Percentiles rank a stretch among this genome's conserved stretches.
Conservation (phyloP, 441 rosid genomes). For the Caryocar brasiliense region DNA sequence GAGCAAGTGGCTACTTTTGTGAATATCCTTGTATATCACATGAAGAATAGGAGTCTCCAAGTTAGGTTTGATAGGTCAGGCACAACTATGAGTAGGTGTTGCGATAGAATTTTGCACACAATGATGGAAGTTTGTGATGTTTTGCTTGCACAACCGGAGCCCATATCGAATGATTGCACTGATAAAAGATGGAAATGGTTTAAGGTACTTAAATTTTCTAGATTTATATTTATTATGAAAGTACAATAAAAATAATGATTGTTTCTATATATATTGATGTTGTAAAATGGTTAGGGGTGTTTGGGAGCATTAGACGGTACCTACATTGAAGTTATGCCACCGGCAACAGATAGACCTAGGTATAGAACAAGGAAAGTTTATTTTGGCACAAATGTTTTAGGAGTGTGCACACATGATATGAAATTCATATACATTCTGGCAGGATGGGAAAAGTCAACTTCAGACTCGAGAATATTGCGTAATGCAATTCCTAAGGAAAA, state of each 20-base stretch:
- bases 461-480: not conserved
- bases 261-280: not conserved
- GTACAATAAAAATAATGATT: not conserved
- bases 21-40: no score
- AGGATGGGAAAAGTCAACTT: not conserved
- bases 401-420: not conserved
- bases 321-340: not conserved
- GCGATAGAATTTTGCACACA: not conserved
- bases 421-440: not conserved
- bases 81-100: not conserved
- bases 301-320: not conserved
- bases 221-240: not conserved
- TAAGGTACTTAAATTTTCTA: not conserved
- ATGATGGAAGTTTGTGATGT: not conserved
- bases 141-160: not conserved
- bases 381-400: not conserved
- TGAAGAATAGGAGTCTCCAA: not conserved
- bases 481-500: constrained; percentile 1
- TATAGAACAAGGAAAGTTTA: not conserved
- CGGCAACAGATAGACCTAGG: not conserved
- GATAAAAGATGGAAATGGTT: not conserved
- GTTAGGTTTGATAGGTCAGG: not conserved
- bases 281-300: not conserved
- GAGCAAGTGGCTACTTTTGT: no score
- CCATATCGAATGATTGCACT: not conserved